A percentile compares a stretch with the other conserved stretches of the same genome.
Conservation (phyloP, 495 filamentous ascomycete species). For the Penicillium lividum region DNA sequence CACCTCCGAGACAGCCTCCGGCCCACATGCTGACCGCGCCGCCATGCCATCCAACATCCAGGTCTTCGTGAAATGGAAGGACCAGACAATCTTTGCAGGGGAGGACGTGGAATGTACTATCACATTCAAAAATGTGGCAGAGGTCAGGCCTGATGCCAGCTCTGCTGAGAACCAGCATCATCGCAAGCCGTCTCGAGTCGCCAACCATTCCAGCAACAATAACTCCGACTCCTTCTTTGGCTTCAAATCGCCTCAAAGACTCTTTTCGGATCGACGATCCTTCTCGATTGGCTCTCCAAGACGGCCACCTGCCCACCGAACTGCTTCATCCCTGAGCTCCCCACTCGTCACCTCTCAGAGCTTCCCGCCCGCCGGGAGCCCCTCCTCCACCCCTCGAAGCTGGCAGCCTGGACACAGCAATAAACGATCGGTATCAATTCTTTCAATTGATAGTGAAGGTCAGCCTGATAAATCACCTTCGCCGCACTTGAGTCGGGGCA, state of each 20-base stretch:
- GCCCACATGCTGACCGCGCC: constrained; percentile 41
- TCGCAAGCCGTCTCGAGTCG: constrained; percentile 47
- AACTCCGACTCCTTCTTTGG: constrained; percentile 46
- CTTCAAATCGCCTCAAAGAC: constrained; percentile 39
- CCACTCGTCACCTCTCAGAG: constrained; percentile 45
- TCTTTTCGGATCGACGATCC: constrained; percentile 46
- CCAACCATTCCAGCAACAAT: constrained; percentile 36
- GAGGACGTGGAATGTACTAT: constrained; percentile 93
- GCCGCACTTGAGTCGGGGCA: constrained; percentile 41
- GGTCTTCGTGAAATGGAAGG: constrained; percentile 92
- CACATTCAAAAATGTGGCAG: constrained; percentile 88
- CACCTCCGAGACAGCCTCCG: constrained; percentile 1
- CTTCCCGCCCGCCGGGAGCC: constrained; percentile 43
- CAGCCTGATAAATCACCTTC: constrained; percentile 39
- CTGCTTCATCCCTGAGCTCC: constrained; percentile 48
- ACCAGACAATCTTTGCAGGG: constrained; percentile 88
- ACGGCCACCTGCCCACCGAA: constrained; percentile 37
- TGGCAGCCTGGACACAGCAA: constrained; percentile 52
- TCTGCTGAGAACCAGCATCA: constrained; percentile 43
- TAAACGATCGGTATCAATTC: constrained; percentile 87
- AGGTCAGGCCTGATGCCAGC: constrained; percentile 32
- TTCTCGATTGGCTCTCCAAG: constrained; percentile 36
- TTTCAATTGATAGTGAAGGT: constrained; percentile 75
- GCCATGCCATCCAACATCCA: constrained; percentile 70
- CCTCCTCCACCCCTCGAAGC: constrained; percentile 42